phyloP scores from a whole-genome alignment of 805 yeast species.

The Starmera amethionina region DNA sequence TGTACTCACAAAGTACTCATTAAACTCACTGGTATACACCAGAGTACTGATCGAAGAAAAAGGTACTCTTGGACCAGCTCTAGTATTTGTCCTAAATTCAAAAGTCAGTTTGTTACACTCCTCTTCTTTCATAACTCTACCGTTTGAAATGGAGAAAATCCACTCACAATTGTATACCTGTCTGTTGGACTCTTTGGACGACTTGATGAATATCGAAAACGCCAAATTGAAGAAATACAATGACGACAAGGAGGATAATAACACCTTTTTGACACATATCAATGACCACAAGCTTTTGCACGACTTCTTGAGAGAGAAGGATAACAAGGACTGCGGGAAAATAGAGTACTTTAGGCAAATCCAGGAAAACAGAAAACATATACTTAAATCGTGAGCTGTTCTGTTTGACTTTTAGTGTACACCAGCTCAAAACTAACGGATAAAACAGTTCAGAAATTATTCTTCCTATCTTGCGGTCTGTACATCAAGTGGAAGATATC shows the following conservation, averaged over 20 bases:
- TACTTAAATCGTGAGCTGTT: background rate
- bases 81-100: no score
- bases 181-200: constrained; percentile 24
- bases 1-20: background rate
- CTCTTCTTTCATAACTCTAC: no score
- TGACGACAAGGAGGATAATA: background rate
- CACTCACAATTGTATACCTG: constrained; percentile 16
- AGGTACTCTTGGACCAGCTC: background rate
- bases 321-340: background rate
- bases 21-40: background rate
- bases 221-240: background rate
- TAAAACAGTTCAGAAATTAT: constrained; percentile 5
- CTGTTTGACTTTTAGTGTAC: background rate
- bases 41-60: background rate
- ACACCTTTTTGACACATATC: background rate
- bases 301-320: background rate
- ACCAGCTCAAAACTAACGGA: background rate
- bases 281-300: background rate
- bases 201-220: constrained; percentile 10
- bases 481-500: constrained; percentile 6
- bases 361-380: background rate
- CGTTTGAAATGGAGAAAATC: no score
- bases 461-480: constrained; percentile 12
- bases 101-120: no score
- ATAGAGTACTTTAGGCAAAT: background rate